Conservation (phyloP, 2,329 filamentous ascomycete genomes). For the Aspergillus fumigatiaffinis region DNA sequence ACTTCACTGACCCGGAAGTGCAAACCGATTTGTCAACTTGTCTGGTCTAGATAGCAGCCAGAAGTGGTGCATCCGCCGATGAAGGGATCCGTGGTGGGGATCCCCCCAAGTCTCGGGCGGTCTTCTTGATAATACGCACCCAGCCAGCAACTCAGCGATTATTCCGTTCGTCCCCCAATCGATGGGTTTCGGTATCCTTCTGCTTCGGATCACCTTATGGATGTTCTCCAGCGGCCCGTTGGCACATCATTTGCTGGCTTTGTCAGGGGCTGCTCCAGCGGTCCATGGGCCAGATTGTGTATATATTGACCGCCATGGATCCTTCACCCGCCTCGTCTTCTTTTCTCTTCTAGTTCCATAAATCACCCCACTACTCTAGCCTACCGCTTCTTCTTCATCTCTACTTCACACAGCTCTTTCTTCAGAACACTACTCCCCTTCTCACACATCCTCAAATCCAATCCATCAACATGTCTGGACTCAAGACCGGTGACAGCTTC, state of each 20-base stretch:
- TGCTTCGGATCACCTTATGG: conserved; percentile 32
- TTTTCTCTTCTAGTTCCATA: conserved; percentile 4
- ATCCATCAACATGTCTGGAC: conserved; percentile 54
- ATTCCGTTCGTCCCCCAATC: conserved; percentile 22
- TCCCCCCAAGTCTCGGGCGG: conserved; percentile 30
- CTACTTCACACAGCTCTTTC: conserved; percentile 1
- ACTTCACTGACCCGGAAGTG: conserved; percentile 2
- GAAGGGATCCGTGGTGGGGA: conserved; percentile 10
- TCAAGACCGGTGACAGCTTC: conserved; percentile 80
- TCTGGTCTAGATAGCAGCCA: conserved; percentile 14
- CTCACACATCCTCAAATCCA: conserved; percentile 1
- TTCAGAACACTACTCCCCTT: conserved; percentile 1
- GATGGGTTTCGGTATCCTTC: conserved; percentile 36
- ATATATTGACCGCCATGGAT: conserved; percentile 19
- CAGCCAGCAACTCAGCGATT: conserved; percentile 13
- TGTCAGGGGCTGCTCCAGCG: conserved; percentile 1
- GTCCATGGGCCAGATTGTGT: not conserved
- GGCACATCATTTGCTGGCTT: conserved; percentile 9
- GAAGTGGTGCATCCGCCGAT: conserved; percentile 4
- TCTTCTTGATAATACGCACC: conserved; percentile 30
- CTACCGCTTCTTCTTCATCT: conserved; percentile 8
- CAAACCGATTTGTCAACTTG: conserved; percentile 18
- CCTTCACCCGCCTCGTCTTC: conserved; percentile 8
- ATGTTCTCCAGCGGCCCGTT: conserved; percentile 12
- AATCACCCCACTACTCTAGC: conserved; percentile 18